phyloP scores from a whole-genome alignment of 495 filamentous ascomycete species.

The Penicillium dipodomyicola region DNA sequence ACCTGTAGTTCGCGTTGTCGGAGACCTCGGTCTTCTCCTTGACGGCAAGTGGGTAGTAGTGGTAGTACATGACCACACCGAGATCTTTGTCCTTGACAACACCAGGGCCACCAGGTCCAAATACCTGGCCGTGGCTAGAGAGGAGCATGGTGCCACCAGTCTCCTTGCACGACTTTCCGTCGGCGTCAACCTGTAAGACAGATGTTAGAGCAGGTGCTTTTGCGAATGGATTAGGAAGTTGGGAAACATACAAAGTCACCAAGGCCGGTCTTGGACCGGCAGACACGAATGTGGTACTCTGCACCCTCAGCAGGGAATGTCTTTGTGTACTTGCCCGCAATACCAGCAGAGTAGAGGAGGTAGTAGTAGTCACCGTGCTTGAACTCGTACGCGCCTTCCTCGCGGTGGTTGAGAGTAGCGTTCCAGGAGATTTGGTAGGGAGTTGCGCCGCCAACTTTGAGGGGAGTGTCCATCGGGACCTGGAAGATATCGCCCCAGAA shows the following conservation, averaged over 20 bases:
- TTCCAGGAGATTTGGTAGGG: conserved; percentile 57
- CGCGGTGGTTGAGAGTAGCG: conserved; percentile 48
- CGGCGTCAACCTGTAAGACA: conserved; percentile 50
- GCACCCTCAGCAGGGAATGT: conserved; percentile 50
- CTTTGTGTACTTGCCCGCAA: conserved; percentile 57
- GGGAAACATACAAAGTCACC: conserved; percentile 51
- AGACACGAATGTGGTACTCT: conserved; percentile 68
- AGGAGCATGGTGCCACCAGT: conserved; percentile 65
- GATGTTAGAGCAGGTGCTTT: conserved; percentile 1
- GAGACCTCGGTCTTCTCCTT: conserved; percentile 52
- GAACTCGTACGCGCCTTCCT: conserved; percentile 60
- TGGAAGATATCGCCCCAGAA: conserved; percentile 71
- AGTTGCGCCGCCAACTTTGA: conserved; percentile 32
- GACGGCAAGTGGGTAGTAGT: conserved; percentile 53
- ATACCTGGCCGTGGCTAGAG: conserved; percentile 59
- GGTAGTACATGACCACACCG: conserved; percentile 65
- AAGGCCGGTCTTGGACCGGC: conserved; percentile 52
- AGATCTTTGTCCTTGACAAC: conserved; percentile 44
- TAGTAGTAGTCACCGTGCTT: conserved; percentile 59
- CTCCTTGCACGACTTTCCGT: conserved; percentile 52
- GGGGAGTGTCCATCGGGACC: conserved; percentile 50
- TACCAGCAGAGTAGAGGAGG: conserved; percentile 62
- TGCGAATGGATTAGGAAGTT: background rate
- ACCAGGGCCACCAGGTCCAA: conserved; percentile 68
- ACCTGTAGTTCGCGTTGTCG: conserved; percentile 54